Conservation (phyloP, 176 grass and related monocot genomes). For the Avena atlantica region DNA sequence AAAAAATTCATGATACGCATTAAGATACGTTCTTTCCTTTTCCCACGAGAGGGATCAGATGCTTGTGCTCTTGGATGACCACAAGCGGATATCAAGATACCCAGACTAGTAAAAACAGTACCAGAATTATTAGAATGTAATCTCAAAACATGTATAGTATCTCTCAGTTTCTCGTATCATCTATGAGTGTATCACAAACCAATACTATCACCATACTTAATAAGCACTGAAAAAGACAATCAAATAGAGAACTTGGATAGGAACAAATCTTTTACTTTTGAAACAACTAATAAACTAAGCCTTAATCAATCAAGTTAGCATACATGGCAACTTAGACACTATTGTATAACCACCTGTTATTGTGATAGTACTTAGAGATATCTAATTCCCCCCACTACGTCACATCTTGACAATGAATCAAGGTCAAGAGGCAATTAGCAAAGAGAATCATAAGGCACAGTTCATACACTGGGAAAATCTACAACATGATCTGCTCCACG, state of each 20-base stretch:
- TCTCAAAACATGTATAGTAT: not conserved
- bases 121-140: constrained; percentile 12
- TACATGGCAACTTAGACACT: not conserved
- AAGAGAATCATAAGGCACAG: too few species aligned
- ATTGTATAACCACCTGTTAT: not conserved
- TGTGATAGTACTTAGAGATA: too few species aligned
- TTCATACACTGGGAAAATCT: too few species aligned
- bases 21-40: too few species aligned
- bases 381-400: too few species aligned
- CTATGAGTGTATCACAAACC: not conserved
- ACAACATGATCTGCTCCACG: too few species aligned
- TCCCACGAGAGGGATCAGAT: too few species aligned
- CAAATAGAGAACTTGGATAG: constrained; percentile 30
- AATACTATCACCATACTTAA: not conserved
- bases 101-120: not conserved
- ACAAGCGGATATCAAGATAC: too few species aligned
- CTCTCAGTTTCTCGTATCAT: not conserved
- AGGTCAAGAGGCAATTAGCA: too few species aligned
- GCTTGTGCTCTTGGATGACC: too few species aligned
- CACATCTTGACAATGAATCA: too few species aligned
- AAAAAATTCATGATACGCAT: too few species aligned
- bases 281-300: constrained; percentile 20
- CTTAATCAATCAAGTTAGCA: constrained; percentile 21
- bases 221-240: not conserved
- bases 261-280: constrained; percentile 23